Evolutionary conservation across 2,329 filamentous ascomycete genomes (phyloP).

Genomic region (Metarhizium album): DNA sequence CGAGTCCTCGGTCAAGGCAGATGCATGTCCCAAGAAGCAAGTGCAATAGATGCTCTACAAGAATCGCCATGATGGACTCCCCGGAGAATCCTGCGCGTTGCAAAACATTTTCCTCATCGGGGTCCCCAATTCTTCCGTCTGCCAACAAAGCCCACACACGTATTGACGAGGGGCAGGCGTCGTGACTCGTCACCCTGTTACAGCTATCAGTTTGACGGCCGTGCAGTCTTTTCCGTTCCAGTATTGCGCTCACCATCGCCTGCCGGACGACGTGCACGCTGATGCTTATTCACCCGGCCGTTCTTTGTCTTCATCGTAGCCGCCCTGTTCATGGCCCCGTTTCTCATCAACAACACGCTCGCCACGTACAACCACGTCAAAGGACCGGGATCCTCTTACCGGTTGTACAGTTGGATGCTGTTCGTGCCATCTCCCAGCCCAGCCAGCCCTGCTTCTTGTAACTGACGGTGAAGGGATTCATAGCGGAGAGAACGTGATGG

Average conservation of each 20-base stretch:
- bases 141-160: not conserved
- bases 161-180: not conserved
- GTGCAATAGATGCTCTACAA: too few species aligned
- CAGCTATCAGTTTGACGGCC: not conserved
- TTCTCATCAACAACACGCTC: not conserved
- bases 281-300: not conserved
- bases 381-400: not conserved
- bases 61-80: not conserved
- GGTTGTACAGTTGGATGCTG: constrained; percentile 3
- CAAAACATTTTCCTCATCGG: too few species aligned
- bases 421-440: constrained; percentile 3
- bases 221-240: not conserved
- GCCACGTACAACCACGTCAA: not conserved
- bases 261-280: not conserved
- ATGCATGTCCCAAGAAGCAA: too few species aligned
- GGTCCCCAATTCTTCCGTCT: not conserved
- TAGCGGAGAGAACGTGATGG: not conserved
- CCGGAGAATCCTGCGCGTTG: not conserved
- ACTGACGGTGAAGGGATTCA: constrained; percentile 1
- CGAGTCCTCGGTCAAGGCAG: too few species aligned
- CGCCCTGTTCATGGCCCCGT: not conserved
- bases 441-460: constrained; percentile 6
- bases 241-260: not conserved
- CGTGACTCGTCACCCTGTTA: not conserved
- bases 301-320: not conserved